Percentiles rank a stretch among this genome's conserved stretches.
These are phyloP conservation scores for Saccharomycopsis malanga DNA, from an alignment of 805 yeast genomes.

Conservation along the genomic window DNA sequence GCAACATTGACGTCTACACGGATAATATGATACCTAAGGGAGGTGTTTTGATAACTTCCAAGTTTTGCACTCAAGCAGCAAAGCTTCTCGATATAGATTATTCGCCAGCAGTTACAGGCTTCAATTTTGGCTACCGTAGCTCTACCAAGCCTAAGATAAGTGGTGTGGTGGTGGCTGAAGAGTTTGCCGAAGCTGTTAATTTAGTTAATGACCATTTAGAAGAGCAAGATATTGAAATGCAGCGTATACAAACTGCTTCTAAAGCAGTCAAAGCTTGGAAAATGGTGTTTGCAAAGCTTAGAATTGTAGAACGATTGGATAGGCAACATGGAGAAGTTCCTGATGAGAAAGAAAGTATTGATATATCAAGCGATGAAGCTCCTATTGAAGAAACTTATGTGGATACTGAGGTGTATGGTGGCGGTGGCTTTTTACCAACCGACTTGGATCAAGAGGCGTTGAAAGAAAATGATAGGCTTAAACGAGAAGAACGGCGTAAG, in stretches of 20 bases:
- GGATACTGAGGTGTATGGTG: slow-evolving; percentile 11
- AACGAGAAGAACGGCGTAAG: slow-evolving; percentile 2
- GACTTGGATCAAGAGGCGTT: slow-evolving; percentile 18
- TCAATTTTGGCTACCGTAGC: slow-evolving; percentile 55
- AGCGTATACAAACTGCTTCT: slow-evolving; percentile 37
- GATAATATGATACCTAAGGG: slow-evolving; percentile 80
- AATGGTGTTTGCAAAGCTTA: slow-evolving; percentile 41
- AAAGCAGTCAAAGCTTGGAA: slow-evolving; percentile 50
- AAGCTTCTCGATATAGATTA: slow-evolving; percentile 61
- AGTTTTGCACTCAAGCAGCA: slow-evolving; percentile 63
- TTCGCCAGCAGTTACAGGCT: slow-evolving; percentile 83
- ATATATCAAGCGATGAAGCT: slow-evolving; percentile 16
- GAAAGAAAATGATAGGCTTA: background rate
- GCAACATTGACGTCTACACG: slow-evolving; percentile 76
- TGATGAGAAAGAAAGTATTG: slow-evolving; percentile 18
- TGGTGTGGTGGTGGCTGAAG: slow-evolving; percentile 69
- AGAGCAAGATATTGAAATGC: slow-evolving; percentile 43
- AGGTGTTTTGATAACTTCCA: slow-evolving; percentile 52
- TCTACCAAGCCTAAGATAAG: slow-evolving; percentile 56
- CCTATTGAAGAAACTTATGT: slow-evolving; percentile 23
- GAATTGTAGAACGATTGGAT: slow-evolving; percentile 42
- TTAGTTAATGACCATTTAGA: slow-evolving; percentile 42
- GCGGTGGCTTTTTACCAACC: slow-evolving; percentile 20
- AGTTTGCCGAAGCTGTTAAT: slow-evolving; percentile 52
- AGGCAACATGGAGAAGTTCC: slow-evolving; percentile 41